Evolutionary conservation across 2,329 filamentous ascomycete genomes (phyloP).

Genomic region (Fusarium brachygibbosum): DNA sequence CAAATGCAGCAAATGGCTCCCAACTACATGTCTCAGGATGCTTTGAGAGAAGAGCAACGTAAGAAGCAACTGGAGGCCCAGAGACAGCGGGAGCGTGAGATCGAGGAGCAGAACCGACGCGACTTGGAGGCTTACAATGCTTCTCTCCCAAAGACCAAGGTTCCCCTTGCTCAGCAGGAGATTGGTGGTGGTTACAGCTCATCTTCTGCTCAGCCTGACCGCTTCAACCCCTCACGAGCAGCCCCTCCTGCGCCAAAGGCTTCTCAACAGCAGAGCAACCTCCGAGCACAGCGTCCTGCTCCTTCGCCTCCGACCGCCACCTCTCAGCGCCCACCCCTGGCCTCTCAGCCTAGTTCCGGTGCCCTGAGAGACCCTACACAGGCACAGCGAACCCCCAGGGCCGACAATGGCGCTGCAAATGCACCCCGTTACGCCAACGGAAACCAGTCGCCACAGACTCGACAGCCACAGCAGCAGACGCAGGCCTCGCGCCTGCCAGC

Average conservation of each 20-base stretch:
- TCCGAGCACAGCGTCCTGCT: conserved; percentile 83
- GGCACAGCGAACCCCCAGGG: conserved; percentile 58
- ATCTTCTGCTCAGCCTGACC: conserved; percentile 62
- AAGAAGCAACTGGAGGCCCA: conserved; percentile 74
- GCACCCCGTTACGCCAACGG: conserved; percentile 71
- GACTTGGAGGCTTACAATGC: conserved; percentile 92
- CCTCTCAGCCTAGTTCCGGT: conserved; percentile 65
- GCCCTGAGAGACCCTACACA: conserved; percentile 60
- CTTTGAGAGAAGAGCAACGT: conserved; percentile 68
- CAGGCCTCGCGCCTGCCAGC: conserved; percentile 67
- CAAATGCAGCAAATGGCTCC: conserved; percentile 70
- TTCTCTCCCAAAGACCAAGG: conserved; percentile 83
- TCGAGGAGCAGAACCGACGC: conserved; percentile 76
- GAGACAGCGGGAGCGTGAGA: conserved; percentile 63
- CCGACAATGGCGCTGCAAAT: conserved; percentile 63
- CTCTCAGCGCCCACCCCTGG: conserved; percentile 61
- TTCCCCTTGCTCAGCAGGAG: conserved; percentile 89
- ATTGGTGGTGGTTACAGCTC: conserved; percentile 74
- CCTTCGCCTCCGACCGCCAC: conserved; percentile 71
- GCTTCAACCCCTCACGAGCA: conserved; percentile 88
- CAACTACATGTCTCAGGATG: conserved; percentile 67
- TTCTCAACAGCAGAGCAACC: conserved; percentile 65
- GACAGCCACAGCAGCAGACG: conserved; percentile 60
- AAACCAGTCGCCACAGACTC: conserved; percentile 65
- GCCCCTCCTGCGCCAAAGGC: conserved; percentile 83